phyloP scores from a whole-genome alignment of 208 protist species.

The Trypanosoma grayi region DNA sequence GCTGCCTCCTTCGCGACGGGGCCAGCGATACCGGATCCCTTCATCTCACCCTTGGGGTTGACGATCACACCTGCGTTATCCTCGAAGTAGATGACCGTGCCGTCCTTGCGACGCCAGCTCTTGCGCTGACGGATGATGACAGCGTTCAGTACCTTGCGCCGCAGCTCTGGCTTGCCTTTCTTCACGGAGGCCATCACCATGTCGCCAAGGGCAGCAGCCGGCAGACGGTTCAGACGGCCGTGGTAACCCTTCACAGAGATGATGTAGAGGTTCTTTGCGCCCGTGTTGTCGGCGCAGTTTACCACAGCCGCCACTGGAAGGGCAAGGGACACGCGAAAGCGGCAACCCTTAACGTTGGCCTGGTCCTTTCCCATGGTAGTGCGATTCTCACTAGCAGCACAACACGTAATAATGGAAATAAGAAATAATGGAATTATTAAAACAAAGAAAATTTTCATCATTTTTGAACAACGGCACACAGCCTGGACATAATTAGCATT shows the following conservation, averaged over 20 bases:
- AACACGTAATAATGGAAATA: slow-evolving; percentile 9
- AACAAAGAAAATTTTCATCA: not conserved
- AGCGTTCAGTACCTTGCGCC: slow-evolving; percentile 98
- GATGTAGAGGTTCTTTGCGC: slow-evolving; percentile 99
- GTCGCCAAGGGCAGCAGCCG: slow-evolving; percentile 97
- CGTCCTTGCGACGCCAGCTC: slow-evolving; percentile 98
- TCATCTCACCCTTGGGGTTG: slow-evolving; percentile 99
- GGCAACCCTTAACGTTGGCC: slow-evolving; percentile 92
- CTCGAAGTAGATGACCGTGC: slow-evolving; percentile 99
- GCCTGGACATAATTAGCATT: too few relatives aligned
- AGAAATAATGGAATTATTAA: slow-evolving; percentile 12
- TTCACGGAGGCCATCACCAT: slow-evolving; percentile 99
- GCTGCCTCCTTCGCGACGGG: slow-evolving; percentile 99
- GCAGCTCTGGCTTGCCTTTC: slow-evolving; percentile 99
- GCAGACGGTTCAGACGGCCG: slow-evolving; percentile 98
- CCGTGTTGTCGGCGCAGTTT: slow-evolving; percentile 99
- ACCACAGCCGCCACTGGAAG: slow-evolving; percentile 98
- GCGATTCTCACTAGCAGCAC: slow-evolving; percentile 28
- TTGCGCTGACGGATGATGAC: slow-evolving; percentile 99
- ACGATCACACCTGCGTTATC: slow-evolving; percentile 99
- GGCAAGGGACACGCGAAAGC: slow-evolving; percentile 98
- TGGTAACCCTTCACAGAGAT: slow-evolving; percentile 98
- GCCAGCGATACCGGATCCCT: slow-evolving; percentile 99
- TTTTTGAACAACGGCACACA: too few relatives aligned
- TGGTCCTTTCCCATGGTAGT: slow-evolving; percentile 87